These are phyloP conservation scores for Macrolepiota fuliginosa DNA, from an alignment of 768 basidiomycete genomes.

Conservation along the genomic window DNA sequence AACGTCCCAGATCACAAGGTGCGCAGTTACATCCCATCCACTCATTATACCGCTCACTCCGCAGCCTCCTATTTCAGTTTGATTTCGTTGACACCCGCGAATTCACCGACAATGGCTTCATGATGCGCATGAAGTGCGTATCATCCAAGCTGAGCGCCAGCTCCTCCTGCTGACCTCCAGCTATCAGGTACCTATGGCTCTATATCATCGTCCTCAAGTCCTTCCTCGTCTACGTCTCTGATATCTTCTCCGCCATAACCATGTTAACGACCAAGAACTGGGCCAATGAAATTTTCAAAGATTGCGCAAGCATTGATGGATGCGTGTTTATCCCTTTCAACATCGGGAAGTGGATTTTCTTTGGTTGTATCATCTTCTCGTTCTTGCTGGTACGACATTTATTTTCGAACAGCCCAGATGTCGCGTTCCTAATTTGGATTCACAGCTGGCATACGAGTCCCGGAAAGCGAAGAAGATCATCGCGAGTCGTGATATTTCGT, in stretches of 20 bases:
- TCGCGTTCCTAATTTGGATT: neutral
- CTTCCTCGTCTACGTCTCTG: conserved; percentile 93
- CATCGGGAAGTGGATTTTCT: conserved; percentile 94
- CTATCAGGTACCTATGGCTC: conserved; percentile 81
- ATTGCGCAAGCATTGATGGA: conserved; percentile 58
- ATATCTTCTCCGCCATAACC: conserved; percentile 96
- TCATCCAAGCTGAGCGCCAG: neutral
- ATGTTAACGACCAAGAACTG: conserved; percentile 91
- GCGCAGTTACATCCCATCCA: conserved; percentile 16
- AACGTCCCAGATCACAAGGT: conserved; percentile 98
- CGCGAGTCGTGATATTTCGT: conserved; percentile 93
- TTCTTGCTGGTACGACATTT: conserved; percentile 76
- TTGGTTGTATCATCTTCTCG: conserved; percentile 98
- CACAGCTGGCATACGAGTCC: conserved; percentile 81
- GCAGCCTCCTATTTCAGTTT: conserved; percentile 53
- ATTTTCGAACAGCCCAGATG: neutral
- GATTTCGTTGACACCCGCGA: conserved; percentile 95
- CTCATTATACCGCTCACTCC: neutral
- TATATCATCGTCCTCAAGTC: conserved; percentile 94
- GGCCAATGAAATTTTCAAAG: conserved; percentile 88
- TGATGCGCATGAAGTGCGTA: conserved; percentile 82
- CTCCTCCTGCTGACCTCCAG: conserved; percentile 3
- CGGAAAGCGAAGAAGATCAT: conserved; percentile 94
- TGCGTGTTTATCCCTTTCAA: conserved; percentile 87
- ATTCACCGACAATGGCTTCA: conserved; percentile 84